These are phyloP conservation scores for Papiliotrema terrestris DNA, from an alignment of 1,284 basidiomycete species.

Conservation along the genomic window DNA sequence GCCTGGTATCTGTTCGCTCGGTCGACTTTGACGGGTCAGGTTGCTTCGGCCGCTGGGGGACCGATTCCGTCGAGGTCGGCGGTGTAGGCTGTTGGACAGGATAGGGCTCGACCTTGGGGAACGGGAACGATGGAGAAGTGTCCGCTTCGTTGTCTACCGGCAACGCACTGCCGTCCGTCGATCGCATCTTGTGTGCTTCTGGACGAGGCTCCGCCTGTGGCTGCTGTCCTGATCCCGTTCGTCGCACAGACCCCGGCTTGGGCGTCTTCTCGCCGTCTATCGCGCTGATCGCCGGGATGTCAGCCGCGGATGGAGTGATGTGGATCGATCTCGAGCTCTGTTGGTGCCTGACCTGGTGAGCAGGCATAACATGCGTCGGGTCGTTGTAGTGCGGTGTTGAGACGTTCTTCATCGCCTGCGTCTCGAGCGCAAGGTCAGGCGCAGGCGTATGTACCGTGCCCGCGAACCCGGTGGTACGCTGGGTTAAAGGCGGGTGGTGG, in stretches of 20 bases:
- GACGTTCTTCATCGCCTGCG: conserved; percentile 3
- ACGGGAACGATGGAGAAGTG: conserved; percentile 23
- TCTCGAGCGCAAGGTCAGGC: conserved; percentile 10
- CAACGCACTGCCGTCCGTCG: conserved; percentile 22
- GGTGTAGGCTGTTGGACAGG: background rate
- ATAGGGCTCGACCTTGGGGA: conserved; percentile 16
- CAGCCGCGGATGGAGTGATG: background rate
- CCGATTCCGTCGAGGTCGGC: background rate
- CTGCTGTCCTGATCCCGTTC: conserved; percentile 1
- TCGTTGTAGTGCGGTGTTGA: conserved; percentile 12
- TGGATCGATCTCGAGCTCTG: conserved; percentile 8
- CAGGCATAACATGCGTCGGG: conserved; percentile 19
- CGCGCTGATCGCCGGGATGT: background rate
- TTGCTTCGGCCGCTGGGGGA: background rate
- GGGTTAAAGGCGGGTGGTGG: background rate
- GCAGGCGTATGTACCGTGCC: conserved; percentile 26
- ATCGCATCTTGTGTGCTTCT: conserved; percentile 8
- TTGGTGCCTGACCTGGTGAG: conserved; percentile 18
- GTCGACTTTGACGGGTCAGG: background rate
- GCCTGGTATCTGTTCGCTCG: background rate
- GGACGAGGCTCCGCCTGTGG: background rate
- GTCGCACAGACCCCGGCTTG: background rate
- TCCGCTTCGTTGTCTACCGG: conserved; percentile 1
- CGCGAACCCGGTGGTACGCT: conserved; percentile 30
- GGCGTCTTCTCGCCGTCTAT: conserved; percentile 7